Conservation (phyloP, 2,329 filamentous ascomycete species). For the Hirsutella rhossiliensis region DNA sequence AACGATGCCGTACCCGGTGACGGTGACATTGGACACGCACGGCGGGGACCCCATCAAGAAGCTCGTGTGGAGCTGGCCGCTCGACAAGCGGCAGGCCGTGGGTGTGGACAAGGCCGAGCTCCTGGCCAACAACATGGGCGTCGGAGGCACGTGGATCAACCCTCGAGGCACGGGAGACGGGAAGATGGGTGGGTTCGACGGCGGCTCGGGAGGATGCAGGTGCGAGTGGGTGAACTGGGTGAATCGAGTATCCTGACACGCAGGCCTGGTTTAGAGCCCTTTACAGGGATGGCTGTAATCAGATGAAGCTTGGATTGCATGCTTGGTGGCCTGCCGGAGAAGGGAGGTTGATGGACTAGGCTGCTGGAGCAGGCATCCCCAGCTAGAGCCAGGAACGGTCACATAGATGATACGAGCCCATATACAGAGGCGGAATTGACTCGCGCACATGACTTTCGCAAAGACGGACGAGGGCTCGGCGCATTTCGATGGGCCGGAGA, state of each 20-base stretch:
- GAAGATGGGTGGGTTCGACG: conserved; percentile 48
- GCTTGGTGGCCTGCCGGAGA: too few relatives aligned
- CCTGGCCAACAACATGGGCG: conserved; percentile 35
- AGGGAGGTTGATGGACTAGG: too few relatives aligned
- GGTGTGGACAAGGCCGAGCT: conserved; percentile 29
- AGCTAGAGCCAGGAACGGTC: too few relatives aligned
- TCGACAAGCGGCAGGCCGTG: conserved; percentile 34
- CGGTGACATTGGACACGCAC: conserved; percentile 48
- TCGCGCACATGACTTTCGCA: too few relatives aligned
- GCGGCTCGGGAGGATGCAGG: conserved; percentile 49
- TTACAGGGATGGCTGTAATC: too few relatives aligned
- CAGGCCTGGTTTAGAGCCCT: too few relatives aligned
- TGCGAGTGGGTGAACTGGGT: conserved; percentile 49
- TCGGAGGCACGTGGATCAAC: conserved; percentile 42
- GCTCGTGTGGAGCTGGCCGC: conserved; percentile 39
- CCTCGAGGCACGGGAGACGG: conserved; percentile 28
- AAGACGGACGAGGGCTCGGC: too few relatives aligned
- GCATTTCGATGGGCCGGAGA: too few relatives aligned
- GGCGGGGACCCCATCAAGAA: conserved; percentile 43
- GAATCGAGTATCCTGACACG: not conserved
- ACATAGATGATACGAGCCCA: too few relatives aligned
- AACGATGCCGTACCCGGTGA: conserved; percentile 52
- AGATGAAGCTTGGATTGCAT: too few relatives aligned
- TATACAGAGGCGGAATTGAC: too few relatives aligned
- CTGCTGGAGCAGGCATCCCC: too few relatives aligned